Conservation (phyloP, 1,284 basidiomycete genomes). For the Mycena sp. region DNA sequence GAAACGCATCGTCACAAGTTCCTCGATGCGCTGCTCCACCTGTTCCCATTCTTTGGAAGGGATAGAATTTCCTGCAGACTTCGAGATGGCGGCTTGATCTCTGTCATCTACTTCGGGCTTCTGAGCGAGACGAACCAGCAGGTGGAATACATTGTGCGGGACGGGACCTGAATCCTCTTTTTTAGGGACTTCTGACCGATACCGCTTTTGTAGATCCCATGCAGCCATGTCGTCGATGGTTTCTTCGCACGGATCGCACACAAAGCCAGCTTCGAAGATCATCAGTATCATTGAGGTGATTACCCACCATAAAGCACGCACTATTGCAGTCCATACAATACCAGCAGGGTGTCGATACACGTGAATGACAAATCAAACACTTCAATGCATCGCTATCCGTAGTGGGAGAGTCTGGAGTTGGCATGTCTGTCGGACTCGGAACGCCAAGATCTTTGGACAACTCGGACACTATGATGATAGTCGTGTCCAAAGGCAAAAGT, state of each 20-base stretch:
- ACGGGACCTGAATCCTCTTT: neutral
- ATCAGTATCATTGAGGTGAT: too few species aligned
- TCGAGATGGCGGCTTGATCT: neutral
- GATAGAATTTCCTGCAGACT: neutral
- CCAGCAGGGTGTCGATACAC: slow-evolving; percentile 5
- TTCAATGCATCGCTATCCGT: neutral
- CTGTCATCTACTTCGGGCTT: neutral
- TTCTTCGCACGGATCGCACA: slow-evolving; percentile 16
- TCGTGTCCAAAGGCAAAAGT: slow-evolving; percentile 1
- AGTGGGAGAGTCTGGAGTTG: neutral
- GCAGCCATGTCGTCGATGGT: neutral
- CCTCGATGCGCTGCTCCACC: slow-evolving; percentile 7
- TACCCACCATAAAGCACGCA: neutral
- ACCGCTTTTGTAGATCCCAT: slow-evolving; percentile 12
- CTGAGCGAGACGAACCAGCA: neutral
- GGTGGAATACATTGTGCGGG: slow-evolving; percentile 9
- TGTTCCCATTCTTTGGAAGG: neutral
- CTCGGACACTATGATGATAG: too few species aligned
- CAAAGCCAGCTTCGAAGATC: neutral
- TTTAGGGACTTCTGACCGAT: neutral
- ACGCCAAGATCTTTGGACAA: neutral
- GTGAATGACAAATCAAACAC: neutral
- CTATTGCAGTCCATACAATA: slow-evolving; percentile 6
- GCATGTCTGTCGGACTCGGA: neutral
- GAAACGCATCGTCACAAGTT: neutral